phyloP scores from a whole-genome alignment of 2,329 filamentous ascomycete genomes.

The Colletotrichum sp. region DNA sequence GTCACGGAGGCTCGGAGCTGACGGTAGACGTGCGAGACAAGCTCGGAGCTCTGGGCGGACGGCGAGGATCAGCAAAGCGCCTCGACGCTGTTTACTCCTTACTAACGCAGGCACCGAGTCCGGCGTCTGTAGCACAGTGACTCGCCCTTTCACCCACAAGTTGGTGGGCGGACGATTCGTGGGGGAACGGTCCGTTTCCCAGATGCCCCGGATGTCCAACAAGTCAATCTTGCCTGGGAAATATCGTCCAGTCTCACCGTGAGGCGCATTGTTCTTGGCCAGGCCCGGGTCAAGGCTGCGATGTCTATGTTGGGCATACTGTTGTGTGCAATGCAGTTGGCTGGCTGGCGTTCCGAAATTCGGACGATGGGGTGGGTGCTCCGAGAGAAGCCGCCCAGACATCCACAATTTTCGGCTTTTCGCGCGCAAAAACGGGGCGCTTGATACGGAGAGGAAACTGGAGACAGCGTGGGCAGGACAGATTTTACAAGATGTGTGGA shows the following conservation, averaged over 20 bases:
- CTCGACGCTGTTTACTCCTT: background rate
- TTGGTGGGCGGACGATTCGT: background rate
- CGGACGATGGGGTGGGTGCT: conserved; percentile 15
- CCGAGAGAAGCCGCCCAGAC: conserved; percentile 16
- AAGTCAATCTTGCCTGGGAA: background rate
- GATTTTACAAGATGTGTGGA: conserved; percentile 13
- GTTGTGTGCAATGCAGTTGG: background rate
- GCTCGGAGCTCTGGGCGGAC: conserved; percentile 1
- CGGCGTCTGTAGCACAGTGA: background rate
- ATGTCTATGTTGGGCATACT: background rate
- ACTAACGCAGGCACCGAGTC: background rate
- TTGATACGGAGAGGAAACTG: conserved; percentile 9
- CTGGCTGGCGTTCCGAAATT: conserved; percentile 11
- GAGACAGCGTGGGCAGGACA: conserved; percentile 8
- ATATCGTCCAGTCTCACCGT: conserved; percentile 10
- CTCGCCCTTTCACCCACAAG: background rate
- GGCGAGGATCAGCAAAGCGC: background rate
- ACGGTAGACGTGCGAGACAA: conserved; percentile 11
- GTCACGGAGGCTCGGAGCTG: conserved; percentile 15
- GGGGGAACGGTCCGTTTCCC: background rate
- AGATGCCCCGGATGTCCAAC: background rate
- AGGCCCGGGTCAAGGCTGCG: background rate
- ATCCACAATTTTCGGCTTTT: conserved; percentile 17
- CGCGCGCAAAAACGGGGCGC: conserved; percentile 16
- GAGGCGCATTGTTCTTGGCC: conserved; percentile 11